Evolutionary conservation across 257 asterid genomes (phyloP), one percentile per base, ranked within the genome.

Genomic region (Striga asiatica): DNA sequence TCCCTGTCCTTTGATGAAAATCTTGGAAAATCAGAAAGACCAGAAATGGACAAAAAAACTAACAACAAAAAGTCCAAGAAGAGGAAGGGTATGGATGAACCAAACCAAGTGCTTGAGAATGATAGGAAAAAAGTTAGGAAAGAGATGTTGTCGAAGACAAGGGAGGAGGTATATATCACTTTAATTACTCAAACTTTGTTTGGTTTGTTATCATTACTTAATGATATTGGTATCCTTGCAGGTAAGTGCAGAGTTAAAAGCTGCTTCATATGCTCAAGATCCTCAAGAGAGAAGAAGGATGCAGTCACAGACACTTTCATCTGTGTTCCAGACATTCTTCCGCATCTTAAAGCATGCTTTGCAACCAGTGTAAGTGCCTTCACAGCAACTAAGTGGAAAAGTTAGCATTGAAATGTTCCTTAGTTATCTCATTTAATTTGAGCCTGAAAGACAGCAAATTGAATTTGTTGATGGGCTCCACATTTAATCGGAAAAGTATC

Each of bases 1-100:
- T 76, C 78, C 64, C 78, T 92, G 50, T 71, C 79, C 53, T 92
- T 92, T 64, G 97, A 92, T 58, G 98, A 92, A 58, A 97, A 92
- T 67, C 82, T 92, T 63, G 75, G 88, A 49, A 92, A 76, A 58
- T 72, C 79, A 18, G 83, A 76, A 67, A 67, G 53, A 49, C 61
- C 79, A 23, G 83, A 74, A 34, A 70, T 50, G 19, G 92, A 82
- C 34, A 68, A 72, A 47, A 78, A 71, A 64, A 35, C 57, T 27
- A 82, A 80, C 61, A 61, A 48, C 72, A 84, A 87, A 54, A 84
- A 69, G 17, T 70, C 64, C 48, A 84, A 77, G 80, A 87, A 83
- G 76, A 70, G 78, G 55, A 82, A 79, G 70, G 77, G 78, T 25
- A 29, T 25, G 54, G 83, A 77, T 70, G 95, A 76, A 71, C 76